Evolutionary conservation across 2,329 filamentous ascomycete species (phyloP).

Genomic region (Epichloe sp.): DNA sequence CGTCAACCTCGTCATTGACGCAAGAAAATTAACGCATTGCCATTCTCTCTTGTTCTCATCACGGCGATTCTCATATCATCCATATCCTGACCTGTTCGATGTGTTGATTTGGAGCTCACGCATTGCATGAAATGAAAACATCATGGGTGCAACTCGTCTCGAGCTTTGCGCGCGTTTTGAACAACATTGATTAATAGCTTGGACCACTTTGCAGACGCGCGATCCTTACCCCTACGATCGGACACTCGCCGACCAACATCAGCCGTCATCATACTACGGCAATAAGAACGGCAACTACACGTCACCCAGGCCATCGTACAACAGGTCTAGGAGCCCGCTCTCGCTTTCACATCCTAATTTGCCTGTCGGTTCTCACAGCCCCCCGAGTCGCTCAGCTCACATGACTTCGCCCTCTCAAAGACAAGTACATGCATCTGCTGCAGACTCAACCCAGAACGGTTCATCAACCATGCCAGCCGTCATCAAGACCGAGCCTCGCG

Average conservation of each 20-base stretch:
- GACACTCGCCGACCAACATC: slow-evolving; percentile 26
- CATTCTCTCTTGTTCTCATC: not conserved
- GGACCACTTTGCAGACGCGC: slow-evolving; percentile 25
- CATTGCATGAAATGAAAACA: not conserved
- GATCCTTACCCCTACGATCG: slow-evolving; percentile 37
- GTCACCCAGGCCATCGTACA: slow-evolving; percentile 33
- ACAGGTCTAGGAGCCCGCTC: slow-evolving; percentile 35
- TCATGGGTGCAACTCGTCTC: not conserved
- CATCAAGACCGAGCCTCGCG: slow-evolving; percentile 27
- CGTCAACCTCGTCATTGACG: not conserved
- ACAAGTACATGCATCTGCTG: slow-evolving; percentile 27
- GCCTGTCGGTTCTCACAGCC: slow-evolving; percentile 29
- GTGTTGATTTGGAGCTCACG: not conserved
- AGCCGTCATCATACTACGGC: slow-evolving; percentile 31
- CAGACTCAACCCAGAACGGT: slow-evolving; percentile 28
- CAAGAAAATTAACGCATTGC: not conserved
- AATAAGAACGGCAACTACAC: slow-evolving; percentile 34
- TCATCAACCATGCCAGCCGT: slow-evolving; percentile 22
- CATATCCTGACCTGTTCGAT: not conserved
- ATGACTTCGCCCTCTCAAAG: slow-evolving; percentile 36
- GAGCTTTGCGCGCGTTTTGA: not conserved
- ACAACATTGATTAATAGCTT: not conserved
- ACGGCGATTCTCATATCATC: not conserved
- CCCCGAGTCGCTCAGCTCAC: slow-evolving; percentile 24
- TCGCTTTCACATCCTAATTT: slow-evolving; percentile 36